Evolutionary conservation across 108 stramenopile genomes (phyloP).

Genomic region (Skeletonema marinoi): DNA sequence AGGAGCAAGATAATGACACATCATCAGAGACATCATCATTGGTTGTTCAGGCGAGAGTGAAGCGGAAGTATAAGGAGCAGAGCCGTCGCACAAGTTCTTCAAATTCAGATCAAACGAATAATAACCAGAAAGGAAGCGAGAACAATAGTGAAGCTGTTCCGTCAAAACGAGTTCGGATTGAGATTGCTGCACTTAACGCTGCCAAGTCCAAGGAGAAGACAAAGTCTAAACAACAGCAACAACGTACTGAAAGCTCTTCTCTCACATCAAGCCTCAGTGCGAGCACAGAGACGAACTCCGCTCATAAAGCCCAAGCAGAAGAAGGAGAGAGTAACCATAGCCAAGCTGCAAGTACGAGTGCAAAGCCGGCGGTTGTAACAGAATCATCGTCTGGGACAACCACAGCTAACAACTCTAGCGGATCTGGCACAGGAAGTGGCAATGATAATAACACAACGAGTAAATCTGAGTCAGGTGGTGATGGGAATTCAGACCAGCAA

Average conservation of each 20-base stretch:
- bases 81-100: neutral
- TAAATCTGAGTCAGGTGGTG: slow-evolving; percentile 17
- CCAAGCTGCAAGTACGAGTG: neutral
- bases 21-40: slow-evolving; percentile 61
- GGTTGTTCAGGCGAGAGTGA: slow-evolving; percentile 64
- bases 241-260: slow-evolving; percentile 10
- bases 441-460: slow-evolving; percentile 15
- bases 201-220: slow-evolving; percentile 1
- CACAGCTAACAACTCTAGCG: slow-evolving; percentile 32
- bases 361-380: slow-evolving; percentile 9
- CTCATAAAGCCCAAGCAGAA: neutral
- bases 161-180: slow-evolving; percentile 26
- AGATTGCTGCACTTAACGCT: slow-evolving; percentile 9
- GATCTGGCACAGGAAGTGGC: too few relatives aligned
- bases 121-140: neutral
- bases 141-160: neutral
- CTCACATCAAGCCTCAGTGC: slow-evolving; percentile 18
- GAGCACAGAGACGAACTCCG: slow-evolving; percentile 2
- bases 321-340: neutral
- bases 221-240: neutral
- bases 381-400: slow-evolving; percentile 29
- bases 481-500: slow-evolving; percentile 6
- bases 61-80: slow-evolving; percentile 54
- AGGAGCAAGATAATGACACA: slow-evolving; percentile 30
- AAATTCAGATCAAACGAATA: slow-evolving; percentile 10